A percentile compares a stretch with the other conserved stretches of the same genome.
Conservation (phyloP, 2,329 filamentous ascomycete species). For the Hypoxylon sp. region DNA sequence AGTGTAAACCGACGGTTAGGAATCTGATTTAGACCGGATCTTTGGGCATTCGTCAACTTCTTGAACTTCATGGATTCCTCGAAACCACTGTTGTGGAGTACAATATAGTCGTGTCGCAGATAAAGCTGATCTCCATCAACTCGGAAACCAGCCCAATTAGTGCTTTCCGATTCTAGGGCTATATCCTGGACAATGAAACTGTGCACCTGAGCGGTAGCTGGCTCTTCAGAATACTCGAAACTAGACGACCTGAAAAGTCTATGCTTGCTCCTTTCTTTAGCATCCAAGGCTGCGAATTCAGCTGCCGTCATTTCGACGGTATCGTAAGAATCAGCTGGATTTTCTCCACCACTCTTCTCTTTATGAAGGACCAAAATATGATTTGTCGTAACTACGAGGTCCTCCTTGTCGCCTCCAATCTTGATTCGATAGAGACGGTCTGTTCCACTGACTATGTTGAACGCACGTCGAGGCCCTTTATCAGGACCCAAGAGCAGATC, state of each 20-base stretch:
- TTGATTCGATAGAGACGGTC: slow-evolving; percentile 66
- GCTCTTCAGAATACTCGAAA: slow-evolving; percentile 53
- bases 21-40: slow-evolving; percentile 97
- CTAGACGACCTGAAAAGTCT: slow-evolving; percentile 56
- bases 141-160: slow-evolving; percentile 66
- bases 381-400: slow-evolving; percentile 65
- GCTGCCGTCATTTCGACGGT: slow-evolving; percentile 64
- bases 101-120: slow-evolving; percentile 64
- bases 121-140: slow-evolving; percentile 67
- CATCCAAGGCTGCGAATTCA: slow-evolving; percentile 60
- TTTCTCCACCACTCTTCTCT: slow-evolving; percentile 48
- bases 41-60: slow-evolving; percentile 96
- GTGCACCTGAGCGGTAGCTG: slow-evolving; percentile 49
- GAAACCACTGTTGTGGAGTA: slow-evolving; percentile 68
- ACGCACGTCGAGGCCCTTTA: slow-evolving; percentile 62
- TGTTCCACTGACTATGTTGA: slow-evolving; percentile 64
- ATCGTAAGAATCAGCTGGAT: slow-evolving; percentile 54
- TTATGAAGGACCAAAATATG: slow-evolving; percentile 64
- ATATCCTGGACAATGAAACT: slow-evolving; percentile 61
- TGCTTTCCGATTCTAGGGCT: slow-evolving; percentile 59
- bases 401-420: slow-evolving; percentile 59
- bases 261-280: slow-evolving; percentile 56
- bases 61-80: slow-evolving; percentile 93
- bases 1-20: slow-evolving; percentile 98
- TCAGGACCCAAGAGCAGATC: slow-evolving; percentile 66